phyloP scores from a whole-genome alignment of 306 rosid species.

The Begonia masoniana region DNA sequence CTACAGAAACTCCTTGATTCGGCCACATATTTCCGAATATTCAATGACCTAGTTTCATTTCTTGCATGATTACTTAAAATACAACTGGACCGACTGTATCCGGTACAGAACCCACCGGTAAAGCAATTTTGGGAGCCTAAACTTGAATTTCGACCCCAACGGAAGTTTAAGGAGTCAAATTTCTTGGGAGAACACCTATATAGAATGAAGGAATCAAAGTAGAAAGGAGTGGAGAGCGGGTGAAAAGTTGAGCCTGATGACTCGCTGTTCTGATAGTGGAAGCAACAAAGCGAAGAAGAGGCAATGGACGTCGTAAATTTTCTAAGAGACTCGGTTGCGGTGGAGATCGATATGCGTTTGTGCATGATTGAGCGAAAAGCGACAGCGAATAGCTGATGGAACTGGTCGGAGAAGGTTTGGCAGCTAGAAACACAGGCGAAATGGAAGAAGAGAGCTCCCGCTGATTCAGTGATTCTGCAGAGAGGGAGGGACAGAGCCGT shows the following conservation, averaged over 20 bases:
- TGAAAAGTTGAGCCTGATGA: constrained; percentile 2
- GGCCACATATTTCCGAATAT: constrained; percentile 2
- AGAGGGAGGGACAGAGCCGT: neutral
- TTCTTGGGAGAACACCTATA: constrained; percentile 2
- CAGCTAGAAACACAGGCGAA: neutral
- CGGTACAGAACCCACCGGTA: constrained; percentile 10
- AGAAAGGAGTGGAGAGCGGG: constrained; percentile 4
- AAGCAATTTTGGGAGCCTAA: constrained; percentile 7
- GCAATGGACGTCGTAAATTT: constrained; percentile 4
- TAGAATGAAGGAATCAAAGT: neutral
- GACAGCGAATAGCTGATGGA: neutral
- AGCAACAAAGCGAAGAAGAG: constrained; percentile 1
- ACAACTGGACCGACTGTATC: constrained; percentile 7
- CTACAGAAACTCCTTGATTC: constrained; percentile 30
- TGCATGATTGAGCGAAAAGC: constrained; percentile 21
- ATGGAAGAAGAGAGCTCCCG: neutral
- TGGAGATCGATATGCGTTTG: constrained; percentile 16
- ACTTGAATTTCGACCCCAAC: constrained; percentile 10
- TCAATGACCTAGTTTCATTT: neutral
- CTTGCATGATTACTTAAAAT: constrained; percentile 4
- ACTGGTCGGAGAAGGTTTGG: no score
- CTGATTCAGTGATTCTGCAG: neutral
- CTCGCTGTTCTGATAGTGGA: constrained; percentile 3
- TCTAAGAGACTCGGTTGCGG: constrained; percentile 20
- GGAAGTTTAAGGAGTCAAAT: constrained; percentile 4